Conservation (phyloP, 2,329 filamentous ascomycete species). For the Pyrenochaeta sp. region DNA sequence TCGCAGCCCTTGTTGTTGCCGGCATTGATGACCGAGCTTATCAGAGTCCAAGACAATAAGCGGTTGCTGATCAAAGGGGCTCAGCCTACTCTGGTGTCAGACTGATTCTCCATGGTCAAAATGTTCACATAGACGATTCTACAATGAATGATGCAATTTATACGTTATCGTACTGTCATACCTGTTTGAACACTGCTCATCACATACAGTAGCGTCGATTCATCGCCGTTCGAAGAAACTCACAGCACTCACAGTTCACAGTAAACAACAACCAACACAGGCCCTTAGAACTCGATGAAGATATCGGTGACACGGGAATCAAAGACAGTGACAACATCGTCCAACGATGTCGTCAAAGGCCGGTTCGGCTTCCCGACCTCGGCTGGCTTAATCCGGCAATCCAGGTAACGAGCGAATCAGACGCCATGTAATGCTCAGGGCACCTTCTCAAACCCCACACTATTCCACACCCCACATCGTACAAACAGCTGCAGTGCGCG, state of each 20-base stretch:
- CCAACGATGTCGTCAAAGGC: background rate
- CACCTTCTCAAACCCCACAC: background rate
- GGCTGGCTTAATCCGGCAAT: background rate
- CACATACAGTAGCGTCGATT: too few relatives aligned
- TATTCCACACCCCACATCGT: slow-evolving; percentile 7
- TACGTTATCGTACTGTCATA: too few relatives aligned
- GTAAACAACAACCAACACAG: too few relatives aligned
- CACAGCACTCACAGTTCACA: too few relatives aligned
- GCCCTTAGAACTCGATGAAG: too few relatives aligned
- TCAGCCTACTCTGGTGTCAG: slow-evolving; percentile 7
- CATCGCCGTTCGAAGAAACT: too few relatives aligned
- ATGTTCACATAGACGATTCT: too few relatives aligned
- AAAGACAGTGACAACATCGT: background rate
- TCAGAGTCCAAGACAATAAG: background rate
- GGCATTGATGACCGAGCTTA: slow-evolving; percentile 20
- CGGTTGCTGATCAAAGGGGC: background rate
- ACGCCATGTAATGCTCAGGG: background rate
- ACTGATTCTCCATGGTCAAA: background rate
- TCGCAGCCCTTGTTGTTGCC: slow-evolving; percentile 26
- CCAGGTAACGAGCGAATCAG: background rate
- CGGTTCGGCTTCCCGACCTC: background rate
- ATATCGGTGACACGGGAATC: background rate
- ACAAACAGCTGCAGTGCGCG: background rate
- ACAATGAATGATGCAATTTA: too few relatives aligned
- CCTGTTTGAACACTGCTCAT: too few relatives aligned